Conservation (phyloP, 2,329 filamentous ascomycete genomes). For the Paracoccidioides lutzii region DNA sequence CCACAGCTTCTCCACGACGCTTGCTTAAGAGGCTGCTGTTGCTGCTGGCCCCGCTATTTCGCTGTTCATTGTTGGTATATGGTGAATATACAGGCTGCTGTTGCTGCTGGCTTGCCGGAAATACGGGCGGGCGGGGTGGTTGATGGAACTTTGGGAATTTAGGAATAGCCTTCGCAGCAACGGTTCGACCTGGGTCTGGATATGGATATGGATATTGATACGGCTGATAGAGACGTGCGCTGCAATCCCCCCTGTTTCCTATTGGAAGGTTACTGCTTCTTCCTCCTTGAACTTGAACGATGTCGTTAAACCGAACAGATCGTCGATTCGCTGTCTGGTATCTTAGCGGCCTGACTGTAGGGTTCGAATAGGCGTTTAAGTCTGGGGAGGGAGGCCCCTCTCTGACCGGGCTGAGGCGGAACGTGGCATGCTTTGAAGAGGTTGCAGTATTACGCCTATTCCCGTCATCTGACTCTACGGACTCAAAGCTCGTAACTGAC, state of each 20-base stretch:
- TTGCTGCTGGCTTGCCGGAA: not conserved
- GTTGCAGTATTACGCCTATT: constrained; percentile 7
- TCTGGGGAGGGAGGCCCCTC: constrained; percentile 4
- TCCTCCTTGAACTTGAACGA: not conserved
- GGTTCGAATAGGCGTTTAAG: not conserved
- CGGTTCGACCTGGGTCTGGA: not conserved
- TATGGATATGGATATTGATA: not conserved
- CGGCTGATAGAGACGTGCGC: not conserved
- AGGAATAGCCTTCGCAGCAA: not conserved
- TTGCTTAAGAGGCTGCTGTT: constrained; percentile 13
- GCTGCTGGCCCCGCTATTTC: not conserved
- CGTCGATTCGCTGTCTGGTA: not conserved
- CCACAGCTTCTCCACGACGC: constrained; percentile 13
- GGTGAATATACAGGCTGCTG: not conserved
- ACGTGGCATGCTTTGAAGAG: constrained; percentile 10
- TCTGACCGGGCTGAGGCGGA: constrained; percentile 15
- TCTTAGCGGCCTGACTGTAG: not conserved
- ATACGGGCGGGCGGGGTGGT: not conserved
- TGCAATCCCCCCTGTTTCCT: not conserved
- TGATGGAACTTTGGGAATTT: not conserved
- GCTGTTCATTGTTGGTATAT: not conserved
- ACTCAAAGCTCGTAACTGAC: constrained; percentile 16
- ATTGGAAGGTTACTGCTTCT: not conserved
- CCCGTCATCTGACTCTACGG: constrained; percentile 14
- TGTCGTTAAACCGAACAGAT: not conserved